Percentiles rank a stretch among this genome's conserved stretches.
These are phyloP conservation scores for Claviceps spartinae DNA, from an alignment of 2,329 filamentous ascomycete species.

Conservation along the genomic window DNA sequence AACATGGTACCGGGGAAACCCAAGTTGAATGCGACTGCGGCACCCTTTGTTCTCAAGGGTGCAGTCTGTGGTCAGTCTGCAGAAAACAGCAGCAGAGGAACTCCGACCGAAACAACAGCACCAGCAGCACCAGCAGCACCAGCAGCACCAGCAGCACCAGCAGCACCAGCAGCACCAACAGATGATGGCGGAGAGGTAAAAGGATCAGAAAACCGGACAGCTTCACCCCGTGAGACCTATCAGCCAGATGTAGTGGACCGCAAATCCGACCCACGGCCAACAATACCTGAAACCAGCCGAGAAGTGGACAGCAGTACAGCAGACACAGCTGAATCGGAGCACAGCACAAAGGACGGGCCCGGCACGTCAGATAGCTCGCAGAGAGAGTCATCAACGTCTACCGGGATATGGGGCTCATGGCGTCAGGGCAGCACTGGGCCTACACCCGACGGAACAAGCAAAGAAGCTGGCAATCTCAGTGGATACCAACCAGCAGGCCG, in stretches of 20 bases:
- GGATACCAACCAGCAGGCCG: slow-evolving; percentile 58
- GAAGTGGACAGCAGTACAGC: slow-evolving; percentile 27
- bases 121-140: slow-evolving; percentile 6
- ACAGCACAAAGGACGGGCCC: slow-evolving; percentile 15
- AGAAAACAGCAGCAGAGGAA: slow-evolving; percentile 3
- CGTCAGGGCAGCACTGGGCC: slow-evolving; percentile 40
- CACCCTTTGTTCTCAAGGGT: slow-evolving; percentile 26
- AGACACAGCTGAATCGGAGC: slow-evolving; percentile 12
- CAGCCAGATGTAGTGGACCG: slow-evolving; percentile 20
- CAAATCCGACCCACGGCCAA: slow-evolving; percentile 21
- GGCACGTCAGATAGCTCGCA: slow-evolving; percentile 17
- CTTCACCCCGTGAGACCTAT: slow-evolving; percentile 25
- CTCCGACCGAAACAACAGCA: slow-evolving; percentile 5
- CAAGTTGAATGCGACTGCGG: slow-evolving; percentile 41
- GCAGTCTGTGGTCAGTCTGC: slow-evolving; percentile 17
- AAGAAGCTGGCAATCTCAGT: slow-evolving; percentile 40
- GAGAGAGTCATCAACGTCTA: slow-evolving; percentile 34
- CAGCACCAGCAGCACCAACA: background rate
- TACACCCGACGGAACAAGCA: slow-evolving; percentile 38
- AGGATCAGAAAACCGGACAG: slow-evolving; percentile 12
- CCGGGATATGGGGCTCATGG: slow-evolving; percentile 59
- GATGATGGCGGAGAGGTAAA: slow-evolving; percentile 7
- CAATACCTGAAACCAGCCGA: slow-evolving; percentile 29
- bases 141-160: slow-evolving; percentile 7
- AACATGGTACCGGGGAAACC: slow-evolving; percentile 40